Evolutionary conservation across 148 eudicot genomes (phyloP), one percentile per base, ranked within the genome.

Genomic region (Heliamphora exappendiculata): DNA sequence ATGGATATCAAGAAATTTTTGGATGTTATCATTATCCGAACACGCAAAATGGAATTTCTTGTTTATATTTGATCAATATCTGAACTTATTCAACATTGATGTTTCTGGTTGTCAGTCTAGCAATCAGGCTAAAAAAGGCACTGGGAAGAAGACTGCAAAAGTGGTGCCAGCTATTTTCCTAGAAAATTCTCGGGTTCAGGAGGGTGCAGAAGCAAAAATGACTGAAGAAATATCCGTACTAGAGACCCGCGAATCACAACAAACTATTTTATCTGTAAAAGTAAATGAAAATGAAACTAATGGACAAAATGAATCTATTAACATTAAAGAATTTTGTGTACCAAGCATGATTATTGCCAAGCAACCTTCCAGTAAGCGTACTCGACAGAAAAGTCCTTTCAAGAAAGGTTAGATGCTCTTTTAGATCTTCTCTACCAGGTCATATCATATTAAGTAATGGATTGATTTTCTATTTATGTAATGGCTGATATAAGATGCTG

Each of bases 71-170:
- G 13, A n/a, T 51, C 16, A 42, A 64, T 72, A 60, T 42, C 9
- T 36, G 10, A 53, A 16, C 63, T 57, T 42, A 28, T 20, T 70
- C 2, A 31, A 1, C 28, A 24, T 28, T 29, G 66, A 62, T 74
- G 16, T 72, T 78, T 39, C 50, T 78, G 70, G 24, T 62, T 80
- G 31, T 67, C 87, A 88, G 89, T 76, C 80, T 80, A 76, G 64
- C 72, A 88, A 88, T 85, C 86, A 70, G 81, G 87, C 66, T 36
- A 85, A 78, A 78, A 87, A 76, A 83, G 77, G 76, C 58, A 63
- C 77, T 70, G 50, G 69, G 63, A 82, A 78, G 69, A 85, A 82
- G 80, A 87, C 82, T 66, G 80, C 77, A 78, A 91, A 87, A 87
- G 83, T 76, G 73, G 78, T 74, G 34, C 85, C 83, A 62, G 36